phyloP scores from a whole-genome alignment of 2,329 filamentous ascomycete genomes.

The Venturia carpophila region DNA sequence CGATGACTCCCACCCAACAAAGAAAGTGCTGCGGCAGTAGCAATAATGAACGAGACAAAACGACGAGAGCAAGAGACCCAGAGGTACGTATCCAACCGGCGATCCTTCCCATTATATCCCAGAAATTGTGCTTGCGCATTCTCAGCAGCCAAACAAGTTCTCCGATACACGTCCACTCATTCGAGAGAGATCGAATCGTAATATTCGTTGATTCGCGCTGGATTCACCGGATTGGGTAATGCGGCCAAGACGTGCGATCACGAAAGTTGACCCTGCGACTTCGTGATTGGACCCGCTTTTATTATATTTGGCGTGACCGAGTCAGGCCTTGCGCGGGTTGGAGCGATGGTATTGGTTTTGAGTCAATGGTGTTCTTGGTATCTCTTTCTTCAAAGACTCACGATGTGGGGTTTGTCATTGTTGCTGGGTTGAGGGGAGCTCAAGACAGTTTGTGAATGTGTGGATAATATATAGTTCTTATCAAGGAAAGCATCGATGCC shows the following conservation, averaged over 20 bases:
- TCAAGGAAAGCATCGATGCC: too few relatives aligned
- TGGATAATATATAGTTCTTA: too few relatives aligned
- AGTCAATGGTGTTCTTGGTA: neutral
- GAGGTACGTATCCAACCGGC: neutral
- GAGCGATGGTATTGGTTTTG: too few relatives aligned
- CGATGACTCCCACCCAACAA: neutral
- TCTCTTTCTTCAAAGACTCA: too few relatives aligned
- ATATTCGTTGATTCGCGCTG: neutral
- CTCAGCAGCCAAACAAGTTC: too few relatives aligned
- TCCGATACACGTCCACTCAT: neutral
- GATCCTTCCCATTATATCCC: neutral
- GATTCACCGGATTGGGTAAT: neutral
- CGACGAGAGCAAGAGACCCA: neutral
- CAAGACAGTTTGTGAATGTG: too few relatives aligned
- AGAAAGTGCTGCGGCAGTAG: neutral
- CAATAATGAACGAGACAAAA: neutral
- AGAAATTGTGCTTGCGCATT: too few relatives aligned
- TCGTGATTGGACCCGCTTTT: constrained; percentile 18
- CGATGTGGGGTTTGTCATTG: too few relatives aligned
- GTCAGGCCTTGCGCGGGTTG: too few relatives aligned
- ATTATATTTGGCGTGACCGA: neutral
- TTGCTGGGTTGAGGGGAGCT: too few relatives aligned
- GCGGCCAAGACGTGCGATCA: constrained; percentile 7
- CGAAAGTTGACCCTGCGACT: neutral
- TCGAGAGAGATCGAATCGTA: neutral